phyloP scores from a whole-genome alignment of 2,329 filamentous ascomycete genomes.

The Cylindrodendrum hubeiense region DNA sequence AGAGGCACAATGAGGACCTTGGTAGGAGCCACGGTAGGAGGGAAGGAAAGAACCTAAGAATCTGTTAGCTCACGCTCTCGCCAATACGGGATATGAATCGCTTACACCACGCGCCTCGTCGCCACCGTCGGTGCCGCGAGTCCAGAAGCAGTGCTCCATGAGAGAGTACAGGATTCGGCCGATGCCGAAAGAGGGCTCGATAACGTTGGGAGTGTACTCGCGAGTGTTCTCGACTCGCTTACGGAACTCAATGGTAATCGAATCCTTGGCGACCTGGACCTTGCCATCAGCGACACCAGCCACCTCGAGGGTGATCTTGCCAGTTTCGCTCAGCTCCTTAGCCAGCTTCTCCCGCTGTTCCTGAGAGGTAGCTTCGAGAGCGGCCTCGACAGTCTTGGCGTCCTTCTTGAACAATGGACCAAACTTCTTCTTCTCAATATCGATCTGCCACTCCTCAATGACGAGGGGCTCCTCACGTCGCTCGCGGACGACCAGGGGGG shows the following conservation, averaged over 20 bases:
- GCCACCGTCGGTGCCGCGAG: constrained; percentile 71
- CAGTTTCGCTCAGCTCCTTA: constrained; percentile 77
- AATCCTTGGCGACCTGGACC: constrained; percentile 82
- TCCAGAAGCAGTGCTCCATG: constrained; percentile 97
- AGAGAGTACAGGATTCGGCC: constrained; percentile 93
- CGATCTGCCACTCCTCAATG: constrained; percentile 88
- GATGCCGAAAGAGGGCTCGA: constrained; percentile 98
- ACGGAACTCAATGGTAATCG: constrained; percentile 86
- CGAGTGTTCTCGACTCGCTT: constrained; percentile 86
- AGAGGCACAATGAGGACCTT: constrained; percentile 95
- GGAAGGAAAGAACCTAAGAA: constrained; percentile 64
- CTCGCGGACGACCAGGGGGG: constrained; percentile 87
- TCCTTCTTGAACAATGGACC: constrained; percentile 97
- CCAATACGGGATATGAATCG: constrained; percentile 40
- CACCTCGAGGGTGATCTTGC: constrained; percentile 83
- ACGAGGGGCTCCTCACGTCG: constrained; percentile 80
- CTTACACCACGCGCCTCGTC: constrained; percentile 87
- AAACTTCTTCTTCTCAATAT: constrained; percentile 95
- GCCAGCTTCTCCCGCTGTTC: constrained; percentile 84
- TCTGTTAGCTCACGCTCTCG: constrained; percentile 33
- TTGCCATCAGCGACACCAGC: constrained; percentile 75
- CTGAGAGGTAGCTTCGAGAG: constrained; percentile 81
- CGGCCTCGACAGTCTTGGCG: constrained; percentile 85
- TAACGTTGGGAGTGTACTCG: constrained; percentile 95
- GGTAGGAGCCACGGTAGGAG: constrained; percentile 83